Base-by-base conservation (phyloP, 2,329 filamentous ascomycete species). In the Curvularia hawaiiensis region DNA sequence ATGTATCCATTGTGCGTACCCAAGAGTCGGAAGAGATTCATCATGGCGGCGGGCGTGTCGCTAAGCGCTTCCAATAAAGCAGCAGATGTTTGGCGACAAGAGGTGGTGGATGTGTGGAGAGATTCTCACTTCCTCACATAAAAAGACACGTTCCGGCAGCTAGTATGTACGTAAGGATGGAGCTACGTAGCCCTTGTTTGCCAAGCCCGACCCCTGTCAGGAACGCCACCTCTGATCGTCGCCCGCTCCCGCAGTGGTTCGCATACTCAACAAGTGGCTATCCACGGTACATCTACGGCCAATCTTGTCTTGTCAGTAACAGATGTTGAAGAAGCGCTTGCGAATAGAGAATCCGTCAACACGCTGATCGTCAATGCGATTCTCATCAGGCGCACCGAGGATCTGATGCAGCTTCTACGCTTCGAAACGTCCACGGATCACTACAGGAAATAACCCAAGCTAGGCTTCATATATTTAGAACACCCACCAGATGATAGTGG, bases 11-110 rank as follows among this genome's bases (percentile, higher is more conserved):
- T 18, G 8, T 56, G 66, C 82, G 60, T 79, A 90, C 88, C 88
- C 74, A 86, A 74, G 71, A 90, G 78, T 71, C 88, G 79, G 80
- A 90, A 90, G 75, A 89, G 79, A 79, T 90, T 90, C 87, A 90
- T 89, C 66, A 62, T 83, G 75, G 66, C 62, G 68, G 65, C 30
- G 60, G 68, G 58, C 22, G 56, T 41, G 55, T 66, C 59, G 63
- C 62, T 60, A 52, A 58, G 60, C 63, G 60, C 58, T 56, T 49
- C 63, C 33, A 39, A 26, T 47, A 46, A 54, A 58, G 39, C 60
- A 59, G 63, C 52, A 55, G 50, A 54, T 59, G 59, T 55, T 56
- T 40, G 59, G 55, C 59, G 62, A 60, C 49, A 56, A n/a, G 61
- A 47, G 50, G 60, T 59, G 56, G 61, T 50, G 58, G 59, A 48